Base-by-base conservation (phyloP, 1,284 basidiomycete species). In the Heliocybe sulcata region DNA sequence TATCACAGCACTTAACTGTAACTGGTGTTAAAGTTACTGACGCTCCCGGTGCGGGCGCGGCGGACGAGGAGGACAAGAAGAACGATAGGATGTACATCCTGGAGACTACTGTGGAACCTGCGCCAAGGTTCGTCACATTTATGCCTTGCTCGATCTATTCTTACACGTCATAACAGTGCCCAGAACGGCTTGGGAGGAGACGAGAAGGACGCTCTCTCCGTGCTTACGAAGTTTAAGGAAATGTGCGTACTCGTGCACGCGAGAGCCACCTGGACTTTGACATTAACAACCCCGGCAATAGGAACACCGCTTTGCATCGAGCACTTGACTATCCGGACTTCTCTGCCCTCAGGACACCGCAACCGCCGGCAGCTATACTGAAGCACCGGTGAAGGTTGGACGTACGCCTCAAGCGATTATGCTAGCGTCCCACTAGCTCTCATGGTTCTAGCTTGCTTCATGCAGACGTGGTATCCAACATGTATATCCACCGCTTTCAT, bases 31-130 rank as follows among this genome's bases (percentile, higher is more conserved):
- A 78, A 56, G 72, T 86, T 1, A 74, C 81, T 54, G 84, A 86
- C 45, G 87, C 87, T n/a, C 86, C 87, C 42, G 87, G 85, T 8
- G 84, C 80, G 2, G 75, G 76, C 25, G 72, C 72, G 14, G 65
- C 70, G 4, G 78, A 80, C 25, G 80, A 79, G 49, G 70, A 69
- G 31, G 64, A 60, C 1, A 62, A 66, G 51, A 77, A 72, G 63
- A 87, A 87, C 58, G 74, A 79, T 58, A 82, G 75, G 56, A 90
- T 91, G 82, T 90, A 82, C 65, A 81, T 90, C 56, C 70, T 91
- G 14, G 82, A 90, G 62, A 85, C 85, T 8, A 79, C 76, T 1
- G 22, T 49, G 3, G 47, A 6, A n/a, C 38, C 38, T 42, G 8
- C 16, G 25, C 20, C 47, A 8, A 49, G 20, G 47, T 49, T 23